Conservation (phyloP, 148 eudicot genomes). For the Rhododendron williamsianum region DNA sequence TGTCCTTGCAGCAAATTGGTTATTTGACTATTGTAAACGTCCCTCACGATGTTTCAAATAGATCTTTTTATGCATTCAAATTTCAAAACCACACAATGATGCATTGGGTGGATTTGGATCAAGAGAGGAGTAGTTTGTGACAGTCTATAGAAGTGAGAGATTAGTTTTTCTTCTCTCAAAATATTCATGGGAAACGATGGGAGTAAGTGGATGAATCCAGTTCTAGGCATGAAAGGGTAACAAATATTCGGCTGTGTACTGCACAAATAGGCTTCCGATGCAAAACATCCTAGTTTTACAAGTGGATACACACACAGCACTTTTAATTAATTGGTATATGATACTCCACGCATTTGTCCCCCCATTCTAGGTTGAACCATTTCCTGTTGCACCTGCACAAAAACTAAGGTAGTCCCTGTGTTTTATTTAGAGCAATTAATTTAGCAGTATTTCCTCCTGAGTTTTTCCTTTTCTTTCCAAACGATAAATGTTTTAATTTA, state of each 20-base stretch:
- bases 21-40: background rate
- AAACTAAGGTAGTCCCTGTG: background rate
- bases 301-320: background rate
- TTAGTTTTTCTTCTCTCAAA: background rate
- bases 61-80: background rate
- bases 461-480: background rate
- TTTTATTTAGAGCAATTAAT: background rate
- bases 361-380: background rate
- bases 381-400: background rate
- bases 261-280: background rate
- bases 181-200: background rate
- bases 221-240: background rate
- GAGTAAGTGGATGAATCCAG: background rate
- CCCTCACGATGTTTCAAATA: background rate
- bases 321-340: background rate
- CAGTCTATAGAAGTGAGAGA: background rate
- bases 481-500: background rate
- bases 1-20: background rate
- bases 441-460: background rate
- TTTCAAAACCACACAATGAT: background rate
- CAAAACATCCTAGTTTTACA: background rate
- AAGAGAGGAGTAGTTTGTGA: background rate
- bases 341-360: background rate
- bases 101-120: background rate
- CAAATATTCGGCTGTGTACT: background rate